A percentile compares a stretch with the other conserved stretches of the same genome.
Conservation (phyloP, 2,329 filamentous ascomycete genomes). For the Endocalyx cinctus region DNA sequence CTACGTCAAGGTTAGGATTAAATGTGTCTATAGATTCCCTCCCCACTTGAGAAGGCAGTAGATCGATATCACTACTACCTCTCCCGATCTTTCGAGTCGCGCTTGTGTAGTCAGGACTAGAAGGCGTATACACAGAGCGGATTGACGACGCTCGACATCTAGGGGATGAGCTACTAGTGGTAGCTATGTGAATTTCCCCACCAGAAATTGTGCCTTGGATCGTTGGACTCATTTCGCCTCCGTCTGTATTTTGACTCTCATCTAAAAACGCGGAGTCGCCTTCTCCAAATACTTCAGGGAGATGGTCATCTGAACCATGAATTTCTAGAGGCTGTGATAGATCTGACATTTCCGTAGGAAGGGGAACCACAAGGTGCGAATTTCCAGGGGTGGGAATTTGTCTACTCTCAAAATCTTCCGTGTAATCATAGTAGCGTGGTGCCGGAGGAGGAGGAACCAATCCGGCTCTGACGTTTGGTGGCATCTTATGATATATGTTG, state of each 20-base stretch:
- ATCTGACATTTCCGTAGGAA: conserved; percentile 14
- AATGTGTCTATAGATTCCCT: conserved; percentile 27
- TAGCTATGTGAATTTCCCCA: conserved; percentile 4
- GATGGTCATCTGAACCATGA: conserved; percentile 19
- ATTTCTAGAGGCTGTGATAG: conserved; percentile 16
- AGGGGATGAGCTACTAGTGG: too few species aligned
- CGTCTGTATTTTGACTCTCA: conserved; percentile 12
- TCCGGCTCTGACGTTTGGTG: conserved; percentile 19
- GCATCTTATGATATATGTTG: conserved; percentile 39
- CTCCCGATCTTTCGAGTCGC: too few species aligned
- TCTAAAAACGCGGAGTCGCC: conserved; percentile 20
- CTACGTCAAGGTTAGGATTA: conserved; percentile 24
- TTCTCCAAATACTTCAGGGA: conserved; percentile 17
- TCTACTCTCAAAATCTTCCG: conserved; percentile 42
- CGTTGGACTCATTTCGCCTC: conserved; percentile 3
- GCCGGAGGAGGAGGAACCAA: conserved; percentile 17
- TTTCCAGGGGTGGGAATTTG: conserved; percentile 11
- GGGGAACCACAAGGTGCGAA: conserved; percentile 15
- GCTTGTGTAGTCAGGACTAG: too few species aligned
- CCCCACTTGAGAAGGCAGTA: conserved; percentile 25
- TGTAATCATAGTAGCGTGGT: conserved; percentile 49
- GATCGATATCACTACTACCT: conserved; percentile 28
- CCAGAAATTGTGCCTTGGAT: conserved; percentile 4
- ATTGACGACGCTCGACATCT: too few species aligned
- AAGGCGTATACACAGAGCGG: too few species aligned